Evolutionary conservation across 192 early-diverging fungal genomes (phyloP).

Genomic region (Linnemannia exigua): DNA sequence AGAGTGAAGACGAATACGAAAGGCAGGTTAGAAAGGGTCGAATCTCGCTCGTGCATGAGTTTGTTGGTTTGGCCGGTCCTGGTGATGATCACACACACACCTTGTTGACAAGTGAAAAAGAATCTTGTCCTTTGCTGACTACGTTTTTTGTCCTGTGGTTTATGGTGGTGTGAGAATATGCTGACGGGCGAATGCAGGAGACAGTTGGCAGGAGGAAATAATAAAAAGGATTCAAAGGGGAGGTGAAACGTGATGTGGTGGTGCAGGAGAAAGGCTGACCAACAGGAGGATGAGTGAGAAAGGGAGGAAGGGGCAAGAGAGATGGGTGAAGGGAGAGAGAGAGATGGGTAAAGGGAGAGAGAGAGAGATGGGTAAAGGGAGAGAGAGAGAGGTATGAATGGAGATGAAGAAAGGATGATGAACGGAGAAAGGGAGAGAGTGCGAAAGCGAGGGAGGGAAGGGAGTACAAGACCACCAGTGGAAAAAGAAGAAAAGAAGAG

Average conservation of each 20-base stretch:
- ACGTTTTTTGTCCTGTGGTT: background rate
- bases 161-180: background rate
- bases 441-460: background rate
- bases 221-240: slow-evolving; percentile 4
- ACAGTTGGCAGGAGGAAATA: background rate
- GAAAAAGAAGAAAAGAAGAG: background rate
- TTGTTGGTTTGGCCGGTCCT: background rate
- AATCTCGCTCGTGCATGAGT: background rate
- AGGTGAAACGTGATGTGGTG: background rate
- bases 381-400: background rate
- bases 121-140: background rate
- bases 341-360: background rate
- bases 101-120: background rate
- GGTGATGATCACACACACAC: background rate
- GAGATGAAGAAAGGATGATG: background rate
- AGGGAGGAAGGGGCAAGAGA: background rate
- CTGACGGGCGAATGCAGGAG: background rate
- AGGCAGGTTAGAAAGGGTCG: background rate
- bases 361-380: background rate
- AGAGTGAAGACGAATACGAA: background rate
- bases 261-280: slow-evolving; percentile 1
- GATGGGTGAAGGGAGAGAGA: background rate
- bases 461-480: background rate
- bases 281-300: background rate
- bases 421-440: background rate